Conservation (phyloP, 1,284 basidiomycete genomes). For the Schizopora paradoxa region DNA sequence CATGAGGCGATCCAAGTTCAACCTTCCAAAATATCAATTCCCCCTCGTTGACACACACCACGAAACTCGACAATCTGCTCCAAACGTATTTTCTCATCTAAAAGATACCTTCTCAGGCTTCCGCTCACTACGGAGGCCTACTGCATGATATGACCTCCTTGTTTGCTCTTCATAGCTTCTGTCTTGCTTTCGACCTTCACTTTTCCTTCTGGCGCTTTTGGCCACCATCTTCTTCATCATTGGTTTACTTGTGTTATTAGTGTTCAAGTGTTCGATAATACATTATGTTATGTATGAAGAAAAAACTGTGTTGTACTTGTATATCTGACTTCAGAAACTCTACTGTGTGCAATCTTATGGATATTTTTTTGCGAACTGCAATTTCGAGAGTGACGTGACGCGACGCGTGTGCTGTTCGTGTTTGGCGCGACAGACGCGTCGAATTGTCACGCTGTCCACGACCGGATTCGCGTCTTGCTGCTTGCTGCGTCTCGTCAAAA, state of each 20-base stretch:
- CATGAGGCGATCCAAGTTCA: constrained; percentile 46
- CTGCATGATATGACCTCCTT: too few relatives aligned
- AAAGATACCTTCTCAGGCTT: constrained; percentile 8
- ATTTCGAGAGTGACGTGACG: too few relatives aligned
- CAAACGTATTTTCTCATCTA: constrained; percentile 1
- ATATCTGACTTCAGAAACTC: too few relatives aligned
- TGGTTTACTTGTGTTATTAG: neutral
- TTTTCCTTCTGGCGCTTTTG: too few relatives aligned
- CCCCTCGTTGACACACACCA: constrained; percentile 8
- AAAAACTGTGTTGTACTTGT: too few relatives aligned
- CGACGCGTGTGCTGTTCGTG: too few relatives aligned
- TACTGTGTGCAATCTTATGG: too few relatives aligned
- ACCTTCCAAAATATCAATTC: constrained; percentile 24
- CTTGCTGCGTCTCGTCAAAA: neutral
- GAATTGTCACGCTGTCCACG: neutral
- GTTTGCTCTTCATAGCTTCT: too few relatives aligned
- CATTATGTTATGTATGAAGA: neutral
- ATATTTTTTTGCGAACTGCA: too few relatives aligned
- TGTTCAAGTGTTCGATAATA: neutral
- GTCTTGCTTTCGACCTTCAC: too few relatives aligned
- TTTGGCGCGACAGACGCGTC: constrained; percentile 1
- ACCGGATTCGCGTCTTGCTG: neutral
- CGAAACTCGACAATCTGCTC: constrained; percentile 3
- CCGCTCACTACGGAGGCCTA: too few relatives aligned
- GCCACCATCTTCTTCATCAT: neutral